Percentiles rank a stretch among this genome's conserved stretches.
Evolutionary conservation across 176 grass and related monocot species (phyloP).

Genomic region (Eragrostis nindensis): DNA sequence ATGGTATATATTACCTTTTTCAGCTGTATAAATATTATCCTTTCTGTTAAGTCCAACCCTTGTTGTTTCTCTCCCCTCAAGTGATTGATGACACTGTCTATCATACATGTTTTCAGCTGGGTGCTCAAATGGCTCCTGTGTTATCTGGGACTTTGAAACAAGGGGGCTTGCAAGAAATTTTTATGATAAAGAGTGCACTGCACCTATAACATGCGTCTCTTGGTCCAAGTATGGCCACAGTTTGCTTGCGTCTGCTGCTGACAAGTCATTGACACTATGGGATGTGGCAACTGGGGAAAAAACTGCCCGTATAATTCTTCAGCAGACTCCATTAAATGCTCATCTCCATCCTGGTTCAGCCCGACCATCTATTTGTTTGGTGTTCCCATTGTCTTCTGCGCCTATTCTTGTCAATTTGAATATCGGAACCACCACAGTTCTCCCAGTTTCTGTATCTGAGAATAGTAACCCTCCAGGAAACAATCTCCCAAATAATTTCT

Average conservation of each 20-base stretch:
- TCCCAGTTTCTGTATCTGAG: conserved; percentile 78
- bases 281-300: conserved; percentile 74
- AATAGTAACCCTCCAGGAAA: conserved; percentile 50
- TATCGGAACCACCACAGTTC: conserved; percentile 68
- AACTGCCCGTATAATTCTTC: conserved; percentile 76
- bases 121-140: conserved; percentile 78
- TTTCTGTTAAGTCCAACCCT: too few relatives aligned
- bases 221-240: conserved; percentile 91
- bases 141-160: conserved; percentile 99
- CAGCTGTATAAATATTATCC: background rate
- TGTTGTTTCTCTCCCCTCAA: background rate
- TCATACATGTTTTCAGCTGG: conserved; percentile 68
- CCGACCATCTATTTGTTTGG: conserved; percentile 72
- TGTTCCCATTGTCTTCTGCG: conserved; percentile 92
- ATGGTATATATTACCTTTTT: conserved; percentile 8
- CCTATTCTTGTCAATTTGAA: conserved; percentile 90
- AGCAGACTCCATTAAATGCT: conserved; percentile 86
- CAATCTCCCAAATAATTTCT: conserved; percentile 76
- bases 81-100: conserved; percentile 7
- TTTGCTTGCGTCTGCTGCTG: conserved; percentile 92
- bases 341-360: conserved; percentile 66
- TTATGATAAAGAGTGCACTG: conserved; percentile 74
- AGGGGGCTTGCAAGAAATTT: conserved; percentile 87
- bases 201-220: conserved; percentile 89
- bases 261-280: conserved; percentile 91